A percentile compares a stretch with the other conserved stretches of the same genome.
Conservation (phyloP, 75 land plant species). For the Chamaecyparis obtusa region DNA sequence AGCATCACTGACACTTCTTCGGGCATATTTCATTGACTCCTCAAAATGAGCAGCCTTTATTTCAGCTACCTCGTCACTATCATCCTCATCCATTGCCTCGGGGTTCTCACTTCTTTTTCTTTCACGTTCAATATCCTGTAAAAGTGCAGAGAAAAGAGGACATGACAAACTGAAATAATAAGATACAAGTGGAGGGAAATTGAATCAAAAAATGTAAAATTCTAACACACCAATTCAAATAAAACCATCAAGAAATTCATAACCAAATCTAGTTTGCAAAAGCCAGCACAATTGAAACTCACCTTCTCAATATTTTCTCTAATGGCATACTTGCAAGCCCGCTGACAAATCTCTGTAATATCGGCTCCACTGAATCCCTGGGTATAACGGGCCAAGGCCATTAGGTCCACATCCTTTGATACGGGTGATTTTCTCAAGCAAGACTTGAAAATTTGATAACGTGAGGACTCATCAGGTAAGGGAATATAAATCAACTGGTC, state of each 20-base stretch:
- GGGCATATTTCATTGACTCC: constrained; percentile 59
- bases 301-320: constrained; percentile 71
- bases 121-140: constrained; percentile 49
- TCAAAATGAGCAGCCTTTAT: constrained; percentile 55
- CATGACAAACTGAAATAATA: not conserved
- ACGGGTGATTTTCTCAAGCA: constrained; percentile 58
- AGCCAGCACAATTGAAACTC: not conserved
- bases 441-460: constrained; percentile 53
- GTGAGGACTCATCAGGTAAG: constrained; percentile 54
- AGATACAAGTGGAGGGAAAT: too few relatives aligned
- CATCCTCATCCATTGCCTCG: constrained; percentile 59
- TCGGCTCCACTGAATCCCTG: constrained; percentile 75
- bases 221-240: not conserved
- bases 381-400: constrained; percentile 51
- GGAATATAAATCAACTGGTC: constrained; percentile 73
- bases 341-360: constrained; percentile 70
- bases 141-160: not conserved
- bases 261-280: not conserved
- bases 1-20: constrained; percentile 59
- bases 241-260: not conserved
- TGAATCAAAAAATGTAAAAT: too few relatives aligned
- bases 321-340: constrained; percentile 71
- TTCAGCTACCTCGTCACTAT: constrained; percentile 44
- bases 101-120: constrained; percentile 40
- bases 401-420: constrained; percentile 56